A percentile compares a stretch with the other conserved stretches of the same genome.
phyloP scores from a whole-genome alignment of 2,329 filamentous ascomycete species.

The Zymoseptoria passerinii region DNA sequence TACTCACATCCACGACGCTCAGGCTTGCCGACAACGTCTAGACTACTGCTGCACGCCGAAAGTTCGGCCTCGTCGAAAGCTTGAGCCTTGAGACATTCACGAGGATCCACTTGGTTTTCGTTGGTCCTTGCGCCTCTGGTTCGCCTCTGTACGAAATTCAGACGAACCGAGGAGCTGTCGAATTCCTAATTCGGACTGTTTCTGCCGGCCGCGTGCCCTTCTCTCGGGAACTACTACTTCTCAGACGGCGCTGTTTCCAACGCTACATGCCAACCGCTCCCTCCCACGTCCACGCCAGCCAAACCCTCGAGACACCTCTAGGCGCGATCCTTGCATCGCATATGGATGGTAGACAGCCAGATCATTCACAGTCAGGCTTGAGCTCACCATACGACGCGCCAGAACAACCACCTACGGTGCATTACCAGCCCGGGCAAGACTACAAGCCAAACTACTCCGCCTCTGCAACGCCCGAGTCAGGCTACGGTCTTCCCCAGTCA shows the following conservation, averaged over 20 bases:
- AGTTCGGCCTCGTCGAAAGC: background rate
- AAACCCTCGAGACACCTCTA: slow-evolving; percentile 33
- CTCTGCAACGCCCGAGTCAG: slow-evolving; percentile 76
- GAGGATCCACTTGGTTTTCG: background rate
- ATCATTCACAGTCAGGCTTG: slow-evolving; percentile 48
- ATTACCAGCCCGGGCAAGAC: slow-evolving; percentile 78
- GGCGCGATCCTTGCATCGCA: slow-evolving; percentile 33
- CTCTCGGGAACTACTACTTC: slow-evolving; percentile 1
- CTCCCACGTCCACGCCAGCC: slow-evolving; percentile 20
- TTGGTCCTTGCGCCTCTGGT: background rate
- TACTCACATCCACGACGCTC: background rate
- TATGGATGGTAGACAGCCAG: slow-evolving; percentile 47
- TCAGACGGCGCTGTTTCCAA: background rate
- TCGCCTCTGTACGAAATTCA: slow-evolving; percentile 24
- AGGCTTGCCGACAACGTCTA: background rate
- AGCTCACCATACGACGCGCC: slow-evolving; percentile 42
- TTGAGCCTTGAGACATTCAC: background rate
- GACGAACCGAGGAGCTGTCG: background rate
- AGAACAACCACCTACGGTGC: slow-evolving; percentile 86
- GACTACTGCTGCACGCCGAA: background rate
- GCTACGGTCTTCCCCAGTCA: slow-evolving; percentile 65
- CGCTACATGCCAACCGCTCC: background rate
- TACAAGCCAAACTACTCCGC: slow-evolving; percentile 60
- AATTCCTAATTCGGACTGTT: background rate
- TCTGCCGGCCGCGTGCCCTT: background rate